Evolutionary conservation across 2,329 filamentous ascomycete species (phyloP).

Genomic region (Calonectria henricotiae): DNA sequence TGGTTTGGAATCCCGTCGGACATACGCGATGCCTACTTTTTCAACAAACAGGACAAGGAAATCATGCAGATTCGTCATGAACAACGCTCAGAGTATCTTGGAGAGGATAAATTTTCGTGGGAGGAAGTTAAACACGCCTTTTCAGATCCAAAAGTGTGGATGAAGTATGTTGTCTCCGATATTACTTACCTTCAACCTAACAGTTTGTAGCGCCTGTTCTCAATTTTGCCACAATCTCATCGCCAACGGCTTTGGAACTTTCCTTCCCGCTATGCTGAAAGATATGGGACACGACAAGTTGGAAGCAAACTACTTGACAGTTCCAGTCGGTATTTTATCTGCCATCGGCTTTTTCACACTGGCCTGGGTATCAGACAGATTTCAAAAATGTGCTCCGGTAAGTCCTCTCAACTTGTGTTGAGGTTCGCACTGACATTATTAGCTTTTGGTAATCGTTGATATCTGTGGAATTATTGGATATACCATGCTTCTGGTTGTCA

Average conservation of each 20-base stretch:
- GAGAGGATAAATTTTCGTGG: slow-evolving; percentile 65
- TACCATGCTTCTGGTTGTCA: slow-evolving; percentile 64
- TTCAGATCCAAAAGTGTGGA: slow-evolving; percentile 65
- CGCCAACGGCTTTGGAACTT: slow-evolving; percentile 70
- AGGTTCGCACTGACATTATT: neutral
- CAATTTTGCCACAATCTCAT: slow-evolving; percentile 67
- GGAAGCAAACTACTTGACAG: slow-evolving; percentile 67
- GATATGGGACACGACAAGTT: slow-evolving; percentile 67
- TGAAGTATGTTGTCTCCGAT: slow-evolving; percentile 52
- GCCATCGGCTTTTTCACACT: slow-evolving; percentile 62
- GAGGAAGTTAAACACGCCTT: slow-evolving; percentile 64
- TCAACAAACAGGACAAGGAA: slow-evolving; percentile 22
- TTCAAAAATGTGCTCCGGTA: slow-evolving; percentile 16
- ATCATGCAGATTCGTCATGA: slow-evolving; percentile 30
- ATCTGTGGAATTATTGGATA: slow-evolving; percentile 61
- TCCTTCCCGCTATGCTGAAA: slow-evolving; percentile 69
- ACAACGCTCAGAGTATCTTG: slow-evolving; percentile 59
- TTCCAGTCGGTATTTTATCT: slow-evolving; percentile 68
- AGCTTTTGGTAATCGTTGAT: slow-evolving; percentile 5
- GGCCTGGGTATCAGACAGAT: slow-evolving; percentile 66
- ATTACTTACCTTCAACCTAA: neutral
- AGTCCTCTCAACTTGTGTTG: neutral
- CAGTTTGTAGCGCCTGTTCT: slow-evolving; percentile 54
- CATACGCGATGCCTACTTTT: slow-evolving; percentile 29
- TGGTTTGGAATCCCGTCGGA: slow-evolving; percentile 32